Base-by-base conservation (phyloP, 1,284 basidiomycete species). In the Cutaneotrichosporon cutaneum region DNA sequence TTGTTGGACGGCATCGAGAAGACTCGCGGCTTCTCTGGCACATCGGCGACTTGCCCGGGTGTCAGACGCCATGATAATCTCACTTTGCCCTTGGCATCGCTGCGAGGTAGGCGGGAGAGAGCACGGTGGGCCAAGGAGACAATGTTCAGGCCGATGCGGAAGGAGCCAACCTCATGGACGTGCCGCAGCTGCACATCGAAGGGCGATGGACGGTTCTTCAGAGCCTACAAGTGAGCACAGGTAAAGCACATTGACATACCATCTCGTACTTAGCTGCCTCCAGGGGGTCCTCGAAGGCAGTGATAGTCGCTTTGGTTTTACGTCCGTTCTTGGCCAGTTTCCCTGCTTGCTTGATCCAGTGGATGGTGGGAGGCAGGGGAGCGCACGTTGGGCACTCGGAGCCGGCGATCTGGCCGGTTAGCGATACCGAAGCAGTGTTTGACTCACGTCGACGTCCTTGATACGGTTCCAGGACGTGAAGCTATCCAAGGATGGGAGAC, bases 121-220 rank as follows among this genome's bases (percentile, higher is more conserved):
- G 93, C 94, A 42, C 92, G 90, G 75, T 97, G 94, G 60, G 92
- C 84, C 36, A 97, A 83, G 1, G 94, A 92, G 0, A 89, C 84
- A 42, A 92, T 84, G 73, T 97, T 97, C 72, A 95, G 85, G 27
- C 92, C 94, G 48, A 97, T 88, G 56, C 89, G 86, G 56, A 95
- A 86, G 45, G 84, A 83, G 0, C 92, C 93, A 2, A 82, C 74
- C 4, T 45, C 50, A 50, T 72, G 66, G 61, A 89, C 85, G n/a
- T 91, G 80, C 64, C 86, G 89, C 33, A 95, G 83, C 74, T 94
- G 92, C 0, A 93, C 90, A 35, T 94, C 85, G 73, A 97, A 94
- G 0, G 94, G 89, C 48, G 84, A 85, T 0, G 94, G 94, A 14
- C 94, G 86, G 61, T 86, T 83, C 80, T 97, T 97, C 61, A 97